These are phyloP conservation scores for Trichosporon coremiiforme DNA, from an alignment of 1,284 basidiomycete genomes.

Conservation along the genomic window DNA sequence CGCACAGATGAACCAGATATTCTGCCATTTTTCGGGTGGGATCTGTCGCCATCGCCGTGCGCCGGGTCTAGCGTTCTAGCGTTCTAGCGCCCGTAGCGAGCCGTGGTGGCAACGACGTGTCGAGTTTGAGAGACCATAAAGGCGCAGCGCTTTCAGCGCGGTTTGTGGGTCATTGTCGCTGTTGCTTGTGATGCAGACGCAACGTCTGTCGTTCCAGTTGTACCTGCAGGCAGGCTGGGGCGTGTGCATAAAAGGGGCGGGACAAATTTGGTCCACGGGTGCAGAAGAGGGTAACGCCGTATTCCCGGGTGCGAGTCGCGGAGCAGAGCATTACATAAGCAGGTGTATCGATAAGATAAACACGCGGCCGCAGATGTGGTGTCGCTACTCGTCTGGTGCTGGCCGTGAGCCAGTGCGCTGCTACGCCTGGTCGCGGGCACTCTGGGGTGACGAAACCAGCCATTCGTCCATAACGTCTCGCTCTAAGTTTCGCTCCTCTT, in stretches of 20 bases:
- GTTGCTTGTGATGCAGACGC: not conserved
- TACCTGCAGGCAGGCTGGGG: not conserved
- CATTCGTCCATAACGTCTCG: not conserved
- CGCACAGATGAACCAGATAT: not conserved
- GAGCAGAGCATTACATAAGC: not conserved
- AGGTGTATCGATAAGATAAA: not conserved
- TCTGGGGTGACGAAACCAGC: not conserved
- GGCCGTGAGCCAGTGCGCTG: not conserved
- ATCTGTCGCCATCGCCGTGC: not conserved
- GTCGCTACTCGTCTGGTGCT: not conserved
- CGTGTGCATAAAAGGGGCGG: not conserved
- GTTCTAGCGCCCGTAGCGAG: not conserved
- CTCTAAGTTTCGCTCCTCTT: not conserved
- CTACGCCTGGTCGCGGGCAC: not conserved
- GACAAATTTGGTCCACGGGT: not conserved
- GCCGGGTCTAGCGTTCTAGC: too few species aligned
- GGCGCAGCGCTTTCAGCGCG: not conserved
- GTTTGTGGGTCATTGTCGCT: not conserved
- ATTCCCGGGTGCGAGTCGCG: not conserved
- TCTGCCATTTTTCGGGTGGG: not conserved
- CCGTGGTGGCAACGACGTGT: not conserved
- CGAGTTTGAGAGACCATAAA: not conserved
- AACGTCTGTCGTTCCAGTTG: not conserved
- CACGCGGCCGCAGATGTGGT: not conserved
- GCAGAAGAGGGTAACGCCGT: not conserved